Evolutionary conservation across 2,329 filamentous ascomycete species (phyloP).

Genomic region (Cadophora sp.): DNA sequence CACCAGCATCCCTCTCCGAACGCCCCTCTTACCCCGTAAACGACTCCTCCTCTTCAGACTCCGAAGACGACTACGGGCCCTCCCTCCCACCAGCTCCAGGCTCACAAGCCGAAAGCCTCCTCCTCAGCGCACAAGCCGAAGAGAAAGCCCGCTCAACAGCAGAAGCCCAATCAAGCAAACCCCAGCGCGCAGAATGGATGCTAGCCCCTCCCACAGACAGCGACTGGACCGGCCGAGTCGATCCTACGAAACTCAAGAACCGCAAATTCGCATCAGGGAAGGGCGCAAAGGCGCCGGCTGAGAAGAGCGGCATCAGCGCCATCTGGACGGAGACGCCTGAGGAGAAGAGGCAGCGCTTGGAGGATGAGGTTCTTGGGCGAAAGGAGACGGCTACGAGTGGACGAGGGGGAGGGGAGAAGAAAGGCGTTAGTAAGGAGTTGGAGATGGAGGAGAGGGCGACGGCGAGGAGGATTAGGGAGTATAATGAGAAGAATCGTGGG

Average conservation of each 20-base stretch:
- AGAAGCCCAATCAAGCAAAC: slow-evolving; percentile 49
- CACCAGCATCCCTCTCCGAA: slow-evolving; percentile 51
- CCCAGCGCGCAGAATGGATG: slow-evolving; percentile 86
- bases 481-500: slow-evolving; percentile 61
- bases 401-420: slow-evolving; percentile 21
- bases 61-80: slow-evolving; percentile 64
- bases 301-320: slow-evolving; percentile 41
- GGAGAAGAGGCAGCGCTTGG: slow-evolving; percentile 80
- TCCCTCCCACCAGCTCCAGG: slow-evolving; percentile 57
- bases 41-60: slow-evolving; percentile 44
- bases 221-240: slow-evolving; percentile 65
- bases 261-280: slow-evolving; percentile 83
- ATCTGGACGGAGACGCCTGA: slow-evolving; percentile 94
- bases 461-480: slow-evolving; percentile 60
- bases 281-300: slow-evolving; percentile 54
- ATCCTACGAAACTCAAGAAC: slow-evolving; percentile 83
- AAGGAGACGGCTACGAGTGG: slow-evolving; percentile 33
- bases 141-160: slow-evolving; percentile 45
- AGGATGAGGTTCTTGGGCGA: slow-evolving; percentile 83
- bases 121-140: slow-evolving; percentile 27
- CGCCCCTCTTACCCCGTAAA: slow-evolving; percentile 44
- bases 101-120: slow-evolving; percentile 37
- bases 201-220: slow-evolving; percentile 67
- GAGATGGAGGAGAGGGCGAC: slow-evolving; percentile 51
- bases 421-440: slow-evolving; percentile 21